Base-by-base conservation (phyloP, 2,329 filamentous ascomycete species). In the Colletotrichum sp. region DNA sequence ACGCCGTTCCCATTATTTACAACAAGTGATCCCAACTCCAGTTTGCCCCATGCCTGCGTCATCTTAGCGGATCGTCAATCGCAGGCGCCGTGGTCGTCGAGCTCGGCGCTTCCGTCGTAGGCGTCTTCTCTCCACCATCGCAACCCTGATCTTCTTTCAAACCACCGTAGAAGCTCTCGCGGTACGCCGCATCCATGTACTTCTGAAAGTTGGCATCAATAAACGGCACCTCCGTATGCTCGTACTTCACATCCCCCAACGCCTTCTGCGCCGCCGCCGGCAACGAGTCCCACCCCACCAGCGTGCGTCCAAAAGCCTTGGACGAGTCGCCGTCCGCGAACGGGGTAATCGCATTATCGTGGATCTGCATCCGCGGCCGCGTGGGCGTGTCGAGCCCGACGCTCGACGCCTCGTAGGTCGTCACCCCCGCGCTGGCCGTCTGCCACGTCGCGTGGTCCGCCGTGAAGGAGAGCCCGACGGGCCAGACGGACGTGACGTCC, bases 41-140 rank as follows among this genome's bases (percentile, higher is more conserved):
- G 18, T 2, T 0, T 49, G 5, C 5, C 8, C 0, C 18, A 12
- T 44, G 0, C 0, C 9, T 49, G 2, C 3, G 18, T 49, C 0
- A 49, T 6, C 18, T 49, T n/a, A n/a, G 18, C 9, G 39, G 39
- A 12, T 49, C 39, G 18, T 49, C 9, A 49, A 49, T 49, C 9
- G 39, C 39, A 49, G 39, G 6, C 5, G 5, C 18, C 5, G 39
- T 49, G 1, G 18, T 49, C 18, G 39, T n/a, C 39, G 39, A 49
- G 39, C 39, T 49, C 39, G 39, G 39, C 0, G 39, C 39, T 6
- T 49, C 39, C 2, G 39, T 7, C 18, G 39, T 49, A 7, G 39
- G 39, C 1, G 39, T 49, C 39, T n/a, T n/a, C 18, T 5, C 39
- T 12, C 55, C 55, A 1, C 13, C 6, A 6, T 28, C 55, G 26